phyloP scores from a whole-genome alignment of 257 asterid genomes.

The Lavandula angustifolia region DNA sequence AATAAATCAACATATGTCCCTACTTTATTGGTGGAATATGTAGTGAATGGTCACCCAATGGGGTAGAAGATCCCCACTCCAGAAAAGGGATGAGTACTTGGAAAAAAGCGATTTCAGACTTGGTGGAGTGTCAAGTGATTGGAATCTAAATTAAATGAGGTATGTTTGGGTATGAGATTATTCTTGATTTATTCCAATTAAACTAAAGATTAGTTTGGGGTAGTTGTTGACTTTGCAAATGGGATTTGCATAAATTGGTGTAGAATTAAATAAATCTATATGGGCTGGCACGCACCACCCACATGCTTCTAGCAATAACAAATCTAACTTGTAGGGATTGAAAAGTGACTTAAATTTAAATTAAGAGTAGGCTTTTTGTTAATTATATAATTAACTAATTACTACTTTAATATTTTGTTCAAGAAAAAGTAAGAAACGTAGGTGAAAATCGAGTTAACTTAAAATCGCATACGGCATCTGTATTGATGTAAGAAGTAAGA shows the following conservation, averaged over 20 bases:
- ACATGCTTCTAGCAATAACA: conserved; percentile 17
- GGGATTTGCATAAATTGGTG: conserved; percentile 10
- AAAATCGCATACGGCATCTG: no score
- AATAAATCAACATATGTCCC: no score
- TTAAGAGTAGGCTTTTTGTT: conserved; percentile 10
- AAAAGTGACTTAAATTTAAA: background rate
- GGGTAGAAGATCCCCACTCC: no score
- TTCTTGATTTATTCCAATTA: conserved; percentile 27
- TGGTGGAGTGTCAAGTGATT: background rate
- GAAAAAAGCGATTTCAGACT: background rate
- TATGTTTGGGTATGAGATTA: background rate
- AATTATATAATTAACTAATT: background rate
- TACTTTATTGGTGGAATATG: no score
- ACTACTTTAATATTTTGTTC: background rate
- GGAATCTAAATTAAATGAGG: background rate
- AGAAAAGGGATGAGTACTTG: background rate
- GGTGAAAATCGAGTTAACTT: no score
- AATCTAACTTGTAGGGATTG: conserved; percentile 17
- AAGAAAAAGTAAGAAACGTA: no score
- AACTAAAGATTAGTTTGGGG: background rate
- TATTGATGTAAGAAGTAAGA: background rate
- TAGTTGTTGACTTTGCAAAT: conserved; percentile 32
- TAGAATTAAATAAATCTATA: background rate
- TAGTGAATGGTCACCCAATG: no score
- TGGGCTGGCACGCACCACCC: conserved; percentile 11